These are phyloP conservation scores for Metschnikowia arizonensis DNA, from an alignment of 805 yeast genomes.

Conservation along the genomic window DNA sequence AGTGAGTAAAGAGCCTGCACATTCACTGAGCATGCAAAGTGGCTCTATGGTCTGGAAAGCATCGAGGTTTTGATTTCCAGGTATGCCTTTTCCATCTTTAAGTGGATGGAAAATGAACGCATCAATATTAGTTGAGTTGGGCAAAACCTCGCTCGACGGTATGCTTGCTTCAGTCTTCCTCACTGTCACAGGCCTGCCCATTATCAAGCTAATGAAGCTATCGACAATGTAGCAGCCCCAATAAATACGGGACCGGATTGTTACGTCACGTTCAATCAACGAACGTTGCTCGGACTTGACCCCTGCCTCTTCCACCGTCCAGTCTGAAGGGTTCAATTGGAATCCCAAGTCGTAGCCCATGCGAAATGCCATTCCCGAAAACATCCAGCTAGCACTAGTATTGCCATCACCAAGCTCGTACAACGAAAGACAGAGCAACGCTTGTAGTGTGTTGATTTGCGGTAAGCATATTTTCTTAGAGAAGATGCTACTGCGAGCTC, in stretches of 20 bases:
- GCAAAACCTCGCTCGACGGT: constrained; percentile 18
- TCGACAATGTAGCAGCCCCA: constrained; percentile 20
- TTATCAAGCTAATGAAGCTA: constrained; percentile 18
- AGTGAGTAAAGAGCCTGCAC: constrained; percentile 16
- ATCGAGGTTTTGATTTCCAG: constrained; percentile 11
- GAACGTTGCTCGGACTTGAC: neutral
- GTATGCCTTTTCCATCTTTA: neutral
- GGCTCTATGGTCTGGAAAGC: constrained; percentile 17
- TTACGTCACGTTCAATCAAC: constrained; percentile 11
- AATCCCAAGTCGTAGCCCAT: constrained; percentile 21
- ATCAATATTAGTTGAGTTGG: constrained; percentile 15
- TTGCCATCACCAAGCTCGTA: constrained; percentile 21
- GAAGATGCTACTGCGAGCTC: constrained; percentile 14
- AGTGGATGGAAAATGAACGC: constrained; percentile 12
- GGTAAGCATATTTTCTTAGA: constrained; percentile 15
- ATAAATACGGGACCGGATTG: constrained; percentile 18
- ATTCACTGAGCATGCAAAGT: constrained; percentile 17
- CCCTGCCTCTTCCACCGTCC: constrained; percentile 10
- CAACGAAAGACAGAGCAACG: constrained; percentile 18
- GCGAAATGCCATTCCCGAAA: constrained; percentile 20
- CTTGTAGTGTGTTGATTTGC: constrained; percentile 17
- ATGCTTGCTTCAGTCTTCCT: constrained; percentile 18
- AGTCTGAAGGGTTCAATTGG: constrained; percentile 18
- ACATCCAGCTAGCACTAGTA: constrained; percentile 20
- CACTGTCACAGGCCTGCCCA: constrained; percentile 21